Evolutionary conservation across 2,329 filamentous ascomycete species (phyloP).

Genomic region (Lachnellula cervina): DNA sequence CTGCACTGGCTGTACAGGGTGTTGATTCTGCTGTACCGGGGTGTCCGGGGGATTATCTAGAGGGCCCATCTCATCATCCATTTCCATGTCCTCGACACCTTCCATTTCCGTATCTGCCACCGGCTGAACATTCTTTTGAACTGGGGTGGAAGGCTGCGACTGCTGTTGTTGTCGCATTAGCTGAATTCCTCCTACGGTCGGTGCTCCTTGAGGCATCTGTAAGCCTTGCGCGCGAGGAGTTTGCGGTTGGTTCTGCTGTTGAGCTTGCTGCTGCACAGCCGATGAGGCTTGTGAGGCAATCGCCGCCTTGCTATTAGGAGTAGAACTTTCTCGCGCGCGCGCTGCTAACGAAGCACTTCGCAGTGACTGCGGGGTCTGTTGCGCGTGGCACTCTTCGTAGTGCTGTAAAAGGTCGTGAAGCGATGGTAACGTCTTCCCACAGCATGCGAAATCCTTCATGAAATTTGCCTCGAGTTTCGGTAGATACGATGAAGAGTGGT

Average conservation of each 20-base stretch:
- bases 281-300: constrained; percentile 28
- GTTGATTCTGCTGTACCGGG: constrained; percentile 38
- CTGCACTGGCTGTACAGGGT: constrained; percentile 64
- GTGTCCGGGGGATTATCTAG: constrained; percentile 58
- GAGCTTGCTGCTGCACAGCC: constrained; percentile 45
- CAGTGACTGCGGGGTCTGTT: constrained; percentile 51
- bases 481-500: constrained; percentile 92
- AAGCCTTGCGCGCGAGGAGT: constrained; percentile 23
- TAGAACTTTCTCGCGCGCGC: constrained; percentile 39
- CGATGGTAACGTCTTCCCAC: constrained; percentile 81
- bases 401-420: constrained; percentile 94
- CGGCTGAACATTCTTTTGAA: constrained; percentile 26
- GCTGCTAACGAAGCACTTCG: constrained; percentile 34
- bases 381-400: constrained; percentile 91
- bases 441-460: constrained; percentile 96
- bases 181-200: constrained; percentile 31
- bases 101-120: constrained; percentile 62
- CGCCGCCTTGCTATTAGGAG: constrained; percentile 44
- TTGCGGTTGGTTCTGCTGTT: constrained; percentile 31
- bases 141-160: constrained; percentile 30
- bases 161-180: constrained; percentile 32
- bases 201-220: constrained; percentile 27
- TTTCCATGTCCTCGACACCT: constrained; percentile 89
- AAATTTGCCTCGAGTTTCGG: constrained; percentile 96
- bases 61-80: constrained; percentile 74